Evolutionary conservation across 345 rosid species (phyloP), one percentile per base, ranked within the genome.

Genomic region (Corymbia maculata): DNA sequence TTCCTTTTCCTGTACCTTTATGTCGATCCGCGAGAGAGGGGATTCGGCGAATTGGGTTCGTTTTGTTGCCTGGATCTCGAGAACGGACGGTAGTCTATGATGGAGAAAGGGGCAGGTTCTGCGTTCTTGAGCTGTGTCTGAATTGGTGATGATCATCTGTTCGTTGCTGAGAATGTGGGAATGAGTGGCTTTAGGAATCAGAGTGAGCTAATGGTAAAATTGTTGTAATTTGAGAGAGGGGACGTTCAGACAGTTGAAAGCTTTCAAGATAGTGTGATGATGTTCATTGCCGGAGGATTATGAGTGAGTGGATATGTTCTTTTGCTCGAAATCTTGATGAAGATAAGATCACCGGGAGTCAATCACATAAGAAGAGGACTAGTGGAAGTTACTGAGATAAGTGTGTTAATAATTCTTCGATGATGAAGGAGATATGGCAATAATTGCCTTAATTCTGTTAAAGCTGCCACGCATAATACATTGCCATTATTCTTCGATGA

Each of bases 401-500:
- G 14, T 0, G 84, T 42, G 0, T 42, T 21, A 5, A 75, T 75
- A 42, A 75, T 17, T 70, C 8, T 75, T 10, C 6, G 82, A 75
- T 19, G 84, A 10, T 42, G 84, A 26, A 30, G 68, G 68, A 42
- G 49, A 75, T 70, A 9, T 19, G 26, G 0, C 0, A 42, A 42
- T 42, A 75, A 42, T 0, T 19, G 14, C 49, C 42, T 75, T 42
- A 75, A 42, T 36, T 75, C 0, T 9, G 28, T 19, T 75, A 42
- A 42, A 75, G 49, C 28, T 36, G 45, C 47, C 47, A 5, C 22
- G 13, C 80, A 0, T 17, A 36, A 9, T 70, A 68, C 0, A 70
- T 0, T 70, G 79, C 0, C 44, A 1, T 30, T 30, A 15, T 68
- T 2, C 42, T 36, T 36, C 42, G 4, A 36, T 36, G 42, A 36